A percentile compares a stretch with the other conserved stretches of the same genome.
Evolutionary conservation across 169 alveolate genomes (phyloP).

Genomic region (Cryptosporidium andersoni): DNA sequence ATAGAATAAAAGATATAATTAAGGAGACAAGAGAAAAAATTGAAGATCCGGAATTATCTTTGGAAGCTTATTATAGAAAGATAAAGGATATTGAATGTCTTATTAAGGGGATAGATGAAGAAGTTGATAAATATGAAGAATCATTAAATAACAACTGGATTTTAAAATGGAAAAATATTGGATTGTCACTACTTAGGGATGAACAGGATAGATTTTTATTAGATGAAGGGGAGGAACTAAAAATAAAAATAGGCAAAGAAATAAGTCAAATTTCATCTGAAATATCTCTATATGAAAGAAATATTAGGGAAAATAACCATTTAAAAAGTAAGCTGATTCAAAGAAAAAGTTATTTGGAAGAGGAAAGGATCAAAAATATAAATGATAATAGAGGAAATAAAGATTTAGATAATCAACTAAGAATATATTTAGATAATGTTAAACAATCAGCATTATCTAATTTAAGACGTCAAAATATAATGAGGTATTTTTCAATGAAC

Average conservation of each 20-base stretch:
- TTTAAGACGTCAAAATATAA: constrained; percentile 19
- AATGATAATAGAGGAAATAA: background rate
- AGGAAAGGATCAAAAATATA: background rate
- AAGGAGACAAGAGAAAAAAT: constrained; percentile 2
- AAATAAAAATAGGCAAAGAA: constrained; percentile 9
- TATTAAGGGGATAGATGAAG: constrained; percentile 3
- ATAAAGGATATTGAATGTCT: background rate
- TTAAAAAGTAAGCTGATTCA: background rate
- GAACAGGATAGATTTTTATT: background rate
- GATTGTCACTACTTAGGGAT: background rate
- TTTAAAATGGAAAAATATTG: constrained; percentile 3
- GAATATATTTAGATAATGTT: constrained; percentile 21
- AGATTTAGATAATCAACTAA: background rate
- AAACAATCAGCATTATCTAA: constrained; percentile 7
- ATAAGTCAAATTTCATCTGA: constrained; percentile 27
- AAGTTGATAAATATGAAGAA: background rate
- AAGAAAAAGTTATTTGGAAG: background rate
- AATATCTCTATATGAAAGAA: background rate
- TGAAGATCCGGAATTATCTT: constrained; percentile 13
- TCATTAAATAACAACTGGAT: constrained; percentile 20
- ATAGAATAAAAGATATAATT: background rate
- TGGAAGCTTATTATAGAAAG: background rate
- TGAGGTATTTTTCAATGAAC: background rate
- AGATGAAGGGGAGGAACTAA: constrained; percentile 25
- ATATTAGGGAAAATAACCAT: constrained; percentile 8